Percentiles rank a stretch among this genome's conserved stretches.
Evolutionary conservation across 1,139 yeast species (phyloP).

Genomic region (Blastobotrys illinoisensis): DNA sequence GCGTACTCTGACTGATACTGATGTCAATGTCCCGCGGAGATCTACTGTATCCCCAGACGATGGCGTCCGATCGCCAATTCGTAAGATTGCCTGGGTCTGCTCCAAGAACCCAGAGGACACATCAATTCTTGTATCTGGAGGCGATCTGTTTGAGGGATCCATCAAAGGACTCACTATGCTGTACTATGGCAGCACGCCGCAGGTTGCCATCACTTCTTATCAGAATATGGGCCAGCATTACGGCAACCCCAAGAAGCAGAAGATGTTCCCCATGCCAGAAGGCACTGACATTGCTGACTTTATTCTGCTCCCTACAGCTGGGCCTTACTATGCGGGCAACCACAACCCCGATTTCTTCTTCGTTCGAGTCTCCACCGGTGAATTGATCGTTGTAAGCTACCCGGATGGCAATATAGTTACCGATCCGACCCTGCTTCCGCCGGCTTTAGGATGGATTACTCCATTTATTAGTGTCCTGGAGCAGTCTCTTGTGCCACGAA

Average conservation of each 20-base stretch:
- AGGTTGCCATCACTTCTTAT: conserved; percentile 73
- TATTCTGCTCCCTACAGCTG: conserved; percentile 43
- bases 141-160: conserved; percentile 46
- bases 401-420: conserved; percentile 53
- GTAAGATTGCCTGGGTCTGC: conserved; percentile 61
- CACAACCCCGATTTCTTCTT: conserved; percentile 49
- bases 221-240: conserved; percentile 77
- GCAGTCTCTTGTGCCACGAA: conserved; percentile 53
- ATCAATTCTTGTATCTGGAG: conserved; percentile 66
- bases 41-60: conserved; percentile 26
- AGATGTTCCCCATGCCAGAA: conserved; percentile 48
- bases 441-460: conserved; percentile 69
- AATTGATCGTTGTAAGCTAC: conserved; percentile 45
- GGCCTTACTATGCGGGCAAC: conserved; percentile 44
- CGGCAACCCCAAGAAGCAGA: conserved; percentile 55
- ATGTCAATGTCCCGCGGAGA: conserved; percentile 49
- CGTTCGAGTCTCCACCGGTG: conserved; percentile 55
- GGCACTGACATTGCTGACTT: conserved; percentile 40
- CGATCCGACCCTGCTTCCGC: conserved; percentile 65
- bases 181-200: conserved; percentile 78
- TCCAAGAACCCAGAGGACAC: conserved; percentile 79
- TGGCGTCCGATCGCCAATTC: conserved; percentile 28
- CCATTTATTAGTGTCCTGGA: conserved; percentile 60
- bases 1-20: conserved; percentile 60
- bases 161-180: conserved; percentile 53